Percentiles rank a stretch among this genome's conserved stretches.
Evolutionary conservation across 768 basidiomycete genomes (phyloP).

Genomic region (Tubosaeta sp.): DNA sequence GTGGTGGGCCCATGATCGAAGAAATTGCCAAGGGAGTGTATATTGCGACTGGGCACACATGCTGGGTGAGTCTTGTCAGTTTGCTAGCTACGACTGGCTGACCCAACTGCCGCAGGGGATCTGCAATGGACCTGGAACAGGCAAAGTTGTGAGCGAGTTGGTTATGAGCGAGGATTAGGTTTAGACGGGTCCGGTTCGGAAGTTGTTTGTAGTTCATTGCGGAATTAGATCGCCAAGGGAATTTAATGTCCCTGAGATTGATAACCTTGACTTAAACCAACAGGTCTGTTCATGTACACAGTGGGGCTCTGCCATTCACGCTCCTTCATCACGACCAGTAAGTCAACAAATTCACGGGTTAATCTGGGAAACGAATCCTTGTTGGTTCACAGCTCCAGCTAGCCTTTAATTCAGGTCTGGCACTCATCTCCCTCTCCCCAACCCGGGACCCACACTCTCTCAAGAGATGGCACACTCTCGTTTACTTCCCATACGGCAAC

Average conservation of each 20-base stretch:
- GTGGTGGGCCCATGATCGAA: conserved; percentile 68
- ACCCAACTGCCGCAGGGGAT: conserved; percentile 52
- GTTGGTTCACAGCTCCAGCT: conserved; percentile 17
- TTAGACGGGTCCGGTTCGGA: conserved; percentile 26
- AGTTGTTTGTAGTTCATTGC: conserved; percentile 1
- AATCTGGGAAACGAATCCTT: conserved; percentile 14
- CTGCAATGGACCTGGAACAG: conserved; percentile 83
- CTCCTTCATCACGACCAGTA: conserved; percentile 24
- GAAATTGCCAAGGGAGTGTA: conserved; percentile 63
- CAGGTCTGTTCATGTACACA: background rate
- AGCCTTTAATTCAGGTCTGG: background rate
- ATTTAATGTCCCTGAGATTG: background rate
- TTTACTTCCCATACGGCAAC: conserved; percentile 23
- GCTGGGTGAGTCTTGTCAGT: conserved; percentile 53
- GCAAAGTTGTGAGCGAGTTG: conserved; percentile 64
- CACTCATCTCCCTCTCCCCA: conserved; percentile 11
- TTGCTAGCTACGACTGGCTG: background rate
- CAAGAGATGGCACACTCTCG: conserved; percentile 18
- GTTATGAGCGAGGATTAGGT: conserved; percentile 53
- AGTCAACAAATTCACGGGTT: conserved; percentile 13
- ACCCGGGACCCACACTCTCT: conserved; percentile 17
- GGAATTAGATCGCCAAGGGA: conserved; percentile 17
- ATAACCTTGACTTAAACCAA: no score
- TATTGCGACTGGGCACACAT: conserved; percentile 75
- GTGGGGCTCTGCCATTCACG: background rate